Evolutionary conservation across 75 land plant genomes (phyloP).

Genomic region (Selaginella tamariscina): DNA sequence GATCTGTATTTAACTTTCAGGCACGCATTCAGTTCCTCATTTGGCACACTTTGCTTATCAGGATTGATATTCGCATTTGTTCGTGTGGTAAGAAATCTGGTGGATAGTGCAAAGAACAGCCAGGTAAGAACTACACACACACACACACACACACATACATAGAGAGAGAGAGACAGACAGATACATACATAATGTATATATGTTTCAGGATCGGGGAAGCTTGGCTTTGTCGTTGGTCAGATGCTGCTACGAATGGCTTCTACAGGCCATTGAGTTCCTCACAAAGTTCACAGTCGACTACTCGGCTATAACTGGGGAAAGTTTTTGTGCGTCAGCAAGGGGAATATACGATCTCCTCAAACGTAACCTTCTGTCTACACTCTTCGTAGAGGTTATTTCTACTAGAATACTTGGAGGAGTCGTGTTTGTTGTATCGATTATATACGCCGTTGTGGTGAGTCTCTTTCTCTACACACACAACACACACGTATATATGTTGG

Average conservation of each 20-base stretch:
- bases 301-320: conserved; percentile 93
- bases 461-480: neutral
- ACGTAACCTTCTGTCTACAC: conserved; percentile 85
- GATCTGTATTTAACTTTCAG: conserved; percentile 34
- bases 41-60: conserved; percentile 86
- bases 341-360: conserved; percentile 88
- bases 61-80: conserved; percentile 55
- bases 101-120: conserved; percentile 57
- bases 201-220: no score
- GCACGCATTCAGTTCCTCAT: conserved; percentile 88
- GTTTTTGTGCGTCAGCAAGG: conserved; percentile 73
- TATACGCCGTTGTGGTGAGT: conserved; percentile 76
- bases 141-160: no score
- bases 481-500: no score
- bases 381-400: conserved; percentile 87
- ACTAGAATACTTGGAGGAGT: conserved; percentile 59
- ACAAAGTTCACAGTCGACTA: conserved; percentile 93
- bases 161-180: no score
- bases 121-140: no score
- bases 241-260: conserved; percentile 49
- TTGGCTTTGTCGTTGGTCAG: conserved; percentile 34
- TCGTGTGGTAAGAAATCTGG: conserved; percentile 48
- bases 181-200: no score
- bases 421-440: conserved; percentile 51
- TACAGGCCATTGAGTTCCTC: conserved; percentile 65